Evolutionary conservation across 1,284 basidiomycete genomes (phyloP), one percentile per base, ranked within the genome.

Genomic region (Tilletia caries): DNA sequence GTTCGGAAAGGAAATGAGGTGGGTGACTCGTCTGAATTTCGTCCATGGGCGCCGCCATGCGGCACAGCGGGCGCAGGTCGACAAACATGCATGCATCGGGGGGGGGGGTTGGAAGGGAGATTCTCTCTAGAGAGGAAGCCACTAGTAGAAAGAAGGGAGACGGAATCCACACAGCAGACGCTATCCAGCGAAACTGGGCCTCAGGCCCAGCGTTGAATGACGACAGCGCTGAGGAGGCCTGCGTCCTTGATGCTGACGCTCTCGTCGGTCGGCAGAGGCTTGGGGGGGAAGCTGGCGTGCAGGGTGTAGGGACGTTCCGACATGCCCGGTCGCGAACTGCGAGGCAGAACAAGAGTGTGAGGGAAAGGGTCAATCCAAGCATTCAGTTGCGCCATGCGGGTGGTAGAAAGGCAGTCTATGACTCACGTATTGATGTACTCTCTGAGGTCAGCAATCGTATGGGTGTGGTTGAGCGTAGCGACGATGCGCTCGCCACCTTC

Each of bases 401-500:
- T 43, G 29, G n/a, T 20, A 18, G 2, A 29, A 65, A 23, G 23
- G 65, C 12, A 29, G 13, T 13, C 15, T 23, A 20, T 4, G 5
- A 90, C 92, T 74, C 82, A 96, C 92, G 92, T 91, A 74, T 93
- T 90, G 85, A 98, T 93, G 82, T 93, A 93, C 76, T 87, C 88
- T 67, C 93, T 86, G 65, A 98, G 87, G 79, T 98, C 93, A 10
- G 87, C 87, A 8, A 98, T 89, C 0, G 92, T 98, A 81, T 98
- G 93, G 12, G 89, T 90, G 68, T 94, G 86, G 84, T 98, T 98
- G 90, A 98, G 92, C 67, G 91, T 86, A 62, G 88, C 90, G 2
- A 93, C 91, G 83, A 95, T 88, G 74, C 93, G 91, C 79, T 25
- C 91, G 13, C 96, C 96, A 34, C 58, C 58, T 84, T 97, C 94